Evolutionary conservation across 306 rosid species (phyloP).

Genomic region (Hippophae gyantsensis): DNA sequence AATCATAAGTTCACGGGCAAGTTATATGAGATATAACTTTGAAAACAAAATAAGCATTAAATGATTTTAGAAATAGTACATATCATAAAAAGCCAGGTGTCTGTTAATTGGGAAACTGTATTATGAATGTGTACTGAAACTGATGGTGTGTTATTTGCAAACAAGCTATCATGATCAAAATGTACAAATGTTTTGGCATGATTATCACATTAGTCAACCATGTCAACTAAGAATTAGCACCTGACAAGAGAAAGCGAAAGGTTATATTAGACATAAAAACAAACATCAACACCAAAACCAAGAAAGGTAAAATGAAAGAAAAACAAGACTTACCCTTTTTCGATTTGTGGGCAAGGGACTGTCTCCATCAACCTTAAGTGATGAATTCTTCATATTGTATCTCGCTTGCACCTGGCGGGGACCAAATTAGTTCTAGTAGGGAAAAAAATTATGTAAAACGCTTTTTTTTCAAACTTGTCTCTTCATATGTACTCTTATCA

Average conservation of each 20-base stretch:
- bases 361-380: conserved; percentile 58
- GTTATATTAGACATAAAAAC: conserved; percentile 48
- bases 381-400: not conserved
- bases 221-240: conserved; percentile 51
- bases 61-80: conserved; percentile 9
- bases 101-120: conserved; percentile 34
- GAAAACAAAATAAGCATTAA: not conserved
- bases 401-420: too few species aligned
- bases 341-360: conserved; percentile 74
- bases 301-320: conserved; percentile 28
- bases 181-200: conserved; percentile 24
- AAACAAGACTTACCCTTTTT: conserved; percentile 63
- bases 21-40: not conserved
- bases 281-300: conserved; percentile 48
- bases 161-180: conserved; percentile 39
- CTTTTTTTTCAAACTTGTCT: too few species aligned
- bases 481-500: too few species aligned
- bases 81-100: conserved; percentile 29
- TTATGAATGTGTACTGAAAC: conserved; percentile 30
- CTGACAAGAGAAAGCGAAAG: conserved; percentile 38
- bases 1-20: conserved; percentile 33
- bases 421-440: too few species aligned
- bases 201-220: conserved; percentile 16
- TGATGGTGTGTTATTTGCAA: conserved; percentile 20
- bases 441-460: too few species aligned